phyloP scores from a whole-genome alignment of 73 alveolate genomes.

The Paramecium biaurelia region DNA sequence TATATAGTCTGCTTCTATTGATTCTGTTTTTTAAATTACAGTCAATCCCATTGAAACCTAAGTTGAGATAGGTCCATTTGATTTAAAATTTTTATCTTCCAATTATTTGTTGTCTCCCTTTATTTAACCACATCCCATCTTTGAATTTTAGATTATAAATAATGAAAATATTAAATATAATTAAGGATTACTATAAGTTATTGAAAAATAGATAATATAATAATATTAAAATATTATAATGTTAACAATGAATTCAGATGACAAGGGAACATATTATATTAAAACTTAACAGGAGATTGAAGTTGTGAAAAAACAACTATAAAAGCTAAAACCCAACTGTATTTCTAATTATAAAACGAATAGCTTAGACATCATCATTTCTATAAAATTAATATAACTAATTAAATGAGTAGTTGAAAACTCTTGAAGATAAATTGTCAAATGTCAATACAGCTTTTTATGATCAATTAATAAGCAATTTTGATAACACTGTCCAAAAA shows the following conservation, averaged over 20 bases:
- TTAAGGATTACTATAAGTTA: background rate
- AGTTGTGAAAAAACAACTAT: slow-evolving; percentile 56
- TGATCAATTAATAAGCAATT: slow-evolving; percentile 25
- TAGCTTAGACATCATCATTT: slow-evolving; percentile 7
- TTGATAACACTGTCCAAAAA: slow-evolving; percentile 23
- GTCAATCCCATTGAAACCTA: background rate
- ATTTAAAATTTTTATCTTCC: background rate
- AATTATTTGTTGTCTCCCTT: background rate
- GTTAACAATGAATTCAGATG: background rate
- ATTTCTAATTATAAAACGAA: background rate
- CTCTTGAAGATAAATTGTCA: background rate
- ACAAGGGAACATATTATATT: background rate
- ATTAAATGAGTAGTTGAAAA: background rate
- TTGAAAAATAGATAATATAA: background rate
- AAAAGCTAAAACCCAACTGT: slow-evolving; percentile 25
- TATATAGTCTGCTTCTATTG: background rate
- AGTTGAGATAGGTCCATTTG: background rate
- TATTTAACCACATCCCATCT: background rate
- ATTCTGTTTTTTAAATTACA: background rate
- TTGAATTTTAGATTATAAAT: background rate
- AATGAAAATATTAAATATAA: background rate
- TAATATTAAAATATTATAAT: background rate
- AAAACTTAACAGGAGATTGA: slow-evolving; percentile 20
- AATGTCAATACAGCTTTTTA: background rate
- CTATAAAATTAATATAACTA: slow-evolving; percentile 20